Percentiles rank a stretch among this genome's conserved stretches.
Conservation (phyloP, 441 rosid species). For the Jatropha podagrica region DNA sequence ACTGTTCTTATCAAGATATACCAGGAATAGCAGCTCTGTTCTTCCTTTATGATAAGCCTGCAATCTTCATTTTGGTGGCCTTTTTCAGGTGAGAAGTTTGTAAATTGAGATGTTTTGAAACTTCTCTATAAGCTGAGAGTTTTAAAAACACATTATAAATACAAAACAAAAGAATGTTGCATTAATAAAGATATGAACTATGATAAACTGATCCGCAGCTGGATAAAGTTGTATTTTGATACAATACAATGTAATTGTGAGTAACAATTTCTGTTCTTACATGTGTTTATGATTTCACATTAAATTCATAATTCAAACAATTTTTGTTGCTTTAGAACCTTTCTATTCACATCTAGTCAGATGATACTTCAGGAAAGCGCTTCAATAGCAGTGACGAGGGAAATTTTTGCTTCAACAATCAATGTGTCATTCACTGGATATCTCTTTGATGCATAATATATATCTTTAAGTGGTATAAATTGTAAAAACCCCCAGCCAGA, state of each 20-base stretch:
- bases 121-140: constrained; percentile 27
- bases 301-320: too few relatives aligned
- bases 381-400: neutral
- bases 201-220: neutral
- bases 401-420: constrained; percentile 21
- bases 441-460: constrained; percentile 18
- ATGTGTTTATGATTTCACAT: neutral
- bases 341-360: neutral
- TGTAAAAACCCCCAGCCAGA: neutral
- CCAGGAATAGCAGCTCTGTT: constrained; percentile 26
- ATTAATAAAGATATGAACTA: neutral
- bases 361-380: neutral
- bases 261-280: constrained; percentile 1
- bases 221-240: constrained; percentile 4
- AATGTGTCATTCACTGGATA: constrained; percentile 22
- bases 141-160: too few relatives aligned
- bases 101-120: constrained; percentile 2
- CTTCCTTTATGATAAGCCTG: constrained; percentile 24
- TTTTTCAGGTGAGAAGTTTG: constrained; percentile 20
- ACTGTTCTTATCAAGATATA: constrained; percentile 35
- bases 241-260: constrained; percentile 19
- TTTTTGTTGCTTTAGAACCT: neutral
- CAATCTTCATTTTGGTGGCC: neutral
- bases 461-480: constrained; percentile 7
- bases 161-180: neutral